Evolutionary conservation across 495 filamentous ascomycete genomes (phyloP).

Genomic region (Arthonia radiata): DNA sequence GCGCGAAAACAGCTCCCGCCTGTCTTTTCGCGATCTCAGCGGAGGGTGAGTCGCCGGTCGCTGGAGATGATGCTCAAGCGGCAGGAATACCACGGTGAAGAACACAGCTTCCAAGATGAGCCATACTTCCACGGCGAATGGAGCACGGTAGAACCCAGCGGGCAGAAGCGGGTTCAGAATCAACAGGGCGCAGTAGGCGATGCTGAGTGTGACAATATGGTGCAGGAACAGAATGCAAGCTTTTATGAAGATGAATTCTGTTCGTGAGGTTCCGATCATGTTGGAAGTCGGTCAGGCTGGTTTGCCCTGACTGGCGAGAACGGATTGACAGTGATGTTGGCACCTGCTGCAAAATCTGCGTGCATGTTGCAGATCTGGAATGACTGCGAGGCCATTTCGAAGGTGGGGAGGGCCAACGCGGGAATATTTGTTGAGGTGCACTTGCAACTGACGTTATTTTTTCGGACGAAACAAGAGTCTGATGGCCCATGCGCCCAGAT

Average conservation of each 20-base stretch:
- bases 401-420: too few species aligned
- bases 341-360: too few species aligned
- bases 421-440: too few species aligned
- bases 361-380: too few species aligned
- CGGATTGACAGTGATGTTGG: too few species aligned
- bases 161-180: conserved; percentile 8
- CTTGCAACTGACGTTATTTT: too few species aligned
- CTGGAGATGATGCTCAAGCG: conserved; percentile 23
- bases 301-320: conserved; percentile 28
- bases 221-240: conserved; percentile 24
- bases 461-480: too few species aligned
- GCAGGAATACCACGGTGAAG: conserved; percentile 27
- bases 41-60: conserved; percentile 27
- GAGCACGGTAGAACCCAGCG: conserved; percentile 4
- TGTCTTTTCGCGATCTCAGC: conserved; percentile 14
- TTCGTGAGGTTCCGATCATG: conserved; percentile 13
- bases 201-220: conserved; percentile 25
- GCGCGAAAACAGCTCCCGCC: conserved; percentile 25
- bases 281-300: conserved; percentile 14
- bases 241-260: conserved; percentile 20
- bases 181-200: conserved; percentile 18
- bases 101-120: conserved; percentile 24
- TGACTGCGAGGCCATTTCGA: too few species aligned
- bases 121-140: conserved; percentile 11
- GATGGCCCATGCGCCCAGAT: too few species aligned